Evolutionary conservation across 129 eudicot genomes (phyloP).

Genomic region (Apium graveolens): DNA sequence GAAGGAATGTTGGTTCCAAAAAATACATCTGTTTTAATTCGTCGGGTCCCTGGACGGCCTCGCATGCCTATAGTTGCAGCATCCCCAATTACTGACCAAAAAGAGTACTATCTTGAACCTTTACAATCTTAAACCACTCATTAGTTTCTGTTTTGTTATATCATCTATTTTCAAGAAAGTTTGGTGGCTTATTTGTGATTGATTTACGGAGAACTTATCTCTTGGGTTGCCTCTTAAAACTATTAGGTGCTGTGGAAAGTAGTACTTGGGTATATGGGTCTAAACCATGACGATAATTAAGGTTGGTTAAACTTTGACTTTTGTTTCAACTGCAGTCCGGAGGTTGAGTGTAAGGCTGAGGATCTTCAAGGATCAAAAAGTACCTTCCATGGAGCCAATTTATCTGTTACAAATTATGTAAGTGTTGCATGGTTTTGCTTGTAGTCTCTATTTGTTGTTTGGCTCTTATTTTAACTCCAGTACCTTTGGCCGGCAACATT

Average conservation of each 20-base stretch:
- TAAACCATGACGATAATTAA: conserved; percentile 2
- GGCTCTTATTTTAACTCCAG: background rate
- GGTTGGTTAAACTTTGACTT: conserved; percentile 23
- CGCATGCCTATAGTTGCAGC: conserved; percentile 88
- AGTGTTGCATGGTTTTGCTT: conserved; percentile 17
- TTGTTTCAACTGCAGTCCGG: conserved; percentile 54
- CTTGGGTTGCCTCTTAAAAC: conserved; percentile 17
- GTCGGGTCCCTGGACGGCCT: conserved; percentile 94
- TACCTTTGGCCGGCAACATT: background rate
- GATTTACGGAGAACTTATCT: conserved; percentile 18
- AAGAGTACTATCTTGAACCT: conserved; percentile 70
- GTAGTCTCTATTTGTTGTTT: conserved; percentile 1
- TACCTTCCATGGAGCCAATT: conserved; percentile 47
- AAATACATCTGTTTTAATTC: conserved; percentile 92
- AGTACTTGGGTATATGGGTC: conserved; percentile 3
- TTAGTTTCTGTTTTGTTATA: conserved; percentile 6
- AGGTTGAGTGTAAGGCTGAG: conserved; percentile 35
- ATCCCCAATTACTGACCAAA: conserved; percentile 55
- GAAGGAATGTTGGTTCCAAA: conserved; percentile 87
- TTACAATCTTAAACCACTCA: conserved; percentile 12
- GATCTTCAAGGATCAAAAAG: conserved; percentile 44
- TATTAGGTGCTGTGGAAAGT: conserved; percentile 14
- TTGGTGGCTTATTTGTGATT: conserved; percentile 17
- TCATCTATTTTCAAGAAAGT: background rate
- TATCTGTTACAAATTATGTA: conserved; percentile 52